These are phyloP conservation scores for Aspergillus pseudotamarii DNA, from an alignment of 2,329 filamentous ascomycete genomes.

Conservation along the genomic window DNA sequence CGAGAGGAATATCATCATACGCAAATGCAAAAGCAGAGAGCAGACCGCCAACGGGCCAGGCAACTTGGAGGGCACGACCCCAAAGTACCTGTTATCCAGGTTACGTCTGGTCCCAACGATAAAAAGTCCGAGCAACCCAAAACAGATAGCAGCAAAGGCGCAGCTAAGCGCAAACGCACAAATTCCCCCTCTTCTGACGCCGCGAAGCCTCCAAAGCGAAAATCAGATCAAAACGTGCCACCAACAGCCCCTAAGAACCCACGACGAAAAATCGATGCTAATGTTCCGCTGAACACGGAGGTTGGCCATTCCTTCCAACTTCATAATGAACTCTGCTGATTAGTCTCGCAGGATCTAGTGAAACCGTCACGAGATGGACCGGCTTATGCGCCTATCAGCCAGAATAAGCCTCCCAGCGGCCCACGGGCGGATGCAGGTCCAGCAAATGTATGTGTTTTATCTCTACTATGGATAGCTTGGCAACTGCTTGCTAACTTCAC, in stretches of 20 bases:
- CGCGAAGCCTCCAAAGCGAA: conserved; percentile 32
- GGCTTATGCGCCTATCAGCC: conserved; percentile 29
- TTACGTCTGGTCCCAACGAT: conserved; percentile 24
- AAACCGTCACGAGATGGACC: conserved; percentile 43
- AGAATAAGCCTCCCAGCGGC: conserved; percentile 19
- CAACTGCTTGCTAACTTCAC: conserved; percentile 16
- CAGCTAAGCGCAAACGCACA: conserved; percentile 38
- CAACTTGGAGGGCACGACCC: conserved; percentile 50
- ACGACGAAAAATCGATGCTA: conserved; percentile 28
- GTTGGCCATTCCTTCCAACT: conserved; percentile 16
- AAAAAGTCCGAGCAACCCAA: conserved; percentile 16
- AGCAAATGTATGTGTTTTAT: conserved; percentile 24
- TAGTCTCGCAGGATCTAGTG: conserved; percentile 37
- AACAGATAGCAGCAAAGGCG: conserved; percentile 15
- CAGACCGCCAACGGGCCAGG: conserved; percentile 42
- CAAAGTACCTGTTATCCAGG: conserved; percentile 45
- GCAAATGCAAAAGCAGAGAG: conserved; percentile 34
- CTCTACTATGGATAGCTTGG: background rate
- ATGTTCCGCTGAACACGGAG: conserved; percentile 23
- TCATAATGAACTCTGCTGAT: conserved; percentile 1
- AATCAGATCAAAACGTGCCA: conserved; percentile 25
- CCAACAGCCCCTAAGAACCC: conserved; percentile 21
- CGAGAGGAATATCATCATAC: conserved; percentile 42
- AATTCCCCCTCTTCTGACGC: conserved; percentile 27
- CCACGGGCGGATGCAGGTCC: conserved; percentile 19